Conservation (phyloP, 768 basidiomycete species). For the Leccinellum albellum region DNA sequence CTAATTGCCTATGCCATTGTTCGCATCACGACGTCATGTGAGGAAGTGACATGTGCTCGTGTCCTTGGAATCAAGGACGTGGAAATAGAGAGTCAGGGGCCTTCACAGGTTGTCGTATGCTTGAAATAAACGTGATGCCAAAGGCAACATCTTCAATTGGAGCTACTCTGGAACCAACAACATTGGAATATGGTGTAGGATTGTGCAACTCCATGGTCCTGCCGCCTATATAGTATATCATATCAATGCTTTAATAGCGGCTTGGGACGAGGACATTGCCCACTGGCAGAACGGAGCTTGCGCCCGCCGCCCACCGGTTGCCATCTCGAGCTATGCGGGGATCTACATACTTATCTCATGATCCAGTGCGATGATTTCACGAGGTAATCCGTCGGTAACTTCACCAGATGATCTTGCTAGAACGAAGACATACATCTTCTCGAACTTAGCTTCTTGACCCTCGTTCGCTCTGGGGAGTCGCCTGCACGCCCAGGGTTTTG, state of each 20-base stretch:
- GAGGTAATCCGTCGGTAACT: too few relatives aligned
- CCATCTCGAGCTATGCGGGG: neutral
- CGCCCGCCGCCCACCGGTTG: neutral
- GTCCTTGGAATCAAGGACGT: neutral
- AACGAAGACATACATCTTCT: neutral
- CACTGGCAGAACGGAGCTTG: neutral
- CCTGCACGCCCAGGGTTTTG: too few relatives aligned
- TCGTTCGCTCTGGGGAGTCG: neutral
- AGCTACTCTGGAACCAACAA: too few relatives aligned
- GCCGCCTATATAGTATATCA: neutral
- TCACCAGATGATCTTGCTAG: too few relatives aligned
- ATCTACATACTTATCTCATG: neutral
- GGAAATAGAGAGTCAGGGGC: neutral
- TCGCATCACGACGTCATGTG: constrained; percentile 1
- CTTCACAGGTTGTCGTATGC: neutral
- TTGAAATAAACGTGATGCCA: neutral
- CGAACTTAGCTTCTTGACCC: neutral
- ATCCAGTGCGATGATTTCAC: too few relatives aligned
- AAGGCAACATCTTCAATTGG: neutral
- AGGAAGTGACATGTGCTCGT: neutral
- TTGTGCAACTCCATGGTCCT: neutral
- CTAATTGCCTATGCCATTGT: neutral
- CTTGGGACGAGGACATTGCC: neutral
- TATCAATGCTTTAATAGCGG: neutral
- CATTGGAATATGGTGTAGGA: too few relatives aligned